phyloP scores from a whole-genome alignment of 768 basidiomycete genomes.

The Amanita brunnescens region DNA sequence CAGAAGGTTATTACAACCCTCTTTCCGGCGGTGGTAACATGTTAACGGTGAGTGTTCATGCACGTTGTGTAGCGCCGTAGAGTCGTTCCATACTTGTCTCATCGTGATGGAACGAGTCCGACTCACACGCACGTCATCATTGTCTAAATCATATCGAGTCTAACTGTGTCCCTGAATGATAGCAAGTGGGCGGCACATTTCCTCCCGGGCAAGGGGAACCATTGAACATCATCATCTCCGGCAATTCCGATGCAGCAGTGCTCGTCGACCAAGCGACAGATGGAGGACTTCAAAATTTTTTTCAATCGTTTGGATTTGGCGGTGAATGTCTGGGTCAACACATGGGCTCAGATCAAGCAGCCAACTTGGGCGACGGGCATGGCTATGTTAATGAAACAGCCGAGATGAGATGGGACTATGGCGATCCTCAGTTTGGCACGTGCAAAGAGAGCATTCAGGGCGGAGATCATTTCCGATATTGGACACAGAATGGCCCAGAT shows the following conservation, averaged over 20 bases:
- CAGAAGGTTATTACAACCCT: constrained; percentile 56
- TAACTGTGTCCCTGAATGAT: background rate
- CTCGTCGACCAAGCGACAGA: constrained; percentile 47
- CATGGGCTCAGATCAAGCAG: constrained; percentile 55
- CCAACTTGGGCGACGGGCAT: constrained; percentile 78
- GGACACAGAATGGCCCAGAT: constrained; percentile 63
- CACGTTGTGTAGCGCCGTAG: background rate
- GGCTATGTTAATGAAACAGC: constrained; percentile 69
- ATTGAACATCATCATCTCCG: constrained; percentile 74
- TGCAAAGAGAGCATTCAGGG: constrained; percentile 82
- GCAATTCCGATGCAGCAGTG: constrained; percentile 61
- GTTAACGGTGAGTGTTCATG: constrained; percentile 50
- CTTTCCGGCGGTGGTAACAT: constrained; percentile 49
- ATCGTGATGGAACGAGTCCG: background rate
- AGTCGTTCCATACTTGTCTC: background rate
- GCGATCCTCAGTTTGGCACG: constrained; percentile 70
- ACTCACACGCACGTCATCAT: background rate
- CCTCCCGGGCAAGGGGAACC: constrained; percentile 80
- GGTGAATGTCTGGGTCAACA: constrained; percentile 83
- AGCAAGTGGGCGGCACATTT: constrained; percentile 50
- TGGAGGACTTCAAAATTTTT: constrained; percentile 80
- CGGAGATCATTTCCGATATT: constrained; percentile 85
- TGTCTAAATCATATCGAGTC: background rate
- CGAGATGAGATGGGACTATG: constrained; percentile 82
- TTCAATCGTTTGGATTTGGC: constrained; percentile 66